A percentile compares a stretch with the other conserved stretches of the same genome.
Evolutionary conservation across 2,329 filamentous ascomycete genomes (phyloP).

Genomic region (Pezicula rhizophila): DNA sequence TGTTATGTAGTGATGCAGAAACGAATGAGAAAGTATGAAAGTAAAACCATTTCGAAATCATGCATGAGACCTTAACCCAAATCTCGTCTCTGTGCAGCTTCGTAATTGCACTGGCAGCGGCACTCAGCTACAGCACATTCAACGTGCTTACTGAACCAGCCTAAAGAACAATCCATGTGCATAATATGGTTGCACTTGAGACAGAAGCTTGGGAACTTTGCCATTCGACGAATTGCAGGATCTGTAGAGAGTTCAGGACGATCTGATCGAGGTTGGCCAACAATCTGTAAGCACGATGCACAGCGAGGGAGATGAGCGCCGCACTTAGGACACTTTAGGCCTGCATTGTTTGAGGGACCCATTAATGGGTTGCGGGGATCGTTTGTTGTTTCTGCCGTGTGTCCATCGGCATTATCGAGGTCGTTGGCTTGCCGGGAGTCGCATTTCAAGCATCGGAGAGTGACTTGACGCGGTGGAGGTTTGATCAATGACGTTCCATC

Average conservation of each 20-base stretch:
- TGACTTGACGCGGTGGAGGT: slow-evolving; percentile 62
- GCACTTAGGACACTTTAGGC: slow-evolving; percentile 61
- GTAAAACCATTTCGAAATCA: no score
- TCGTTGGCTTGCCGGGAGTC: slow-evolving; percentile 50
- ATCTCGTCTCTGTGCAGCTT: slow-evolving; percentile 2
- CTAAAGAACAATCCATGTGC: slow-evolving; percentile 60
- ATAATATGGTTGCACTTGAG: slow-evolving; percentile 62
- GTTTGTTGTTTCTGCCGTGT: slow-evolving; percentile 11
- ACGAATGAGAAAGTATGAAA: no score
- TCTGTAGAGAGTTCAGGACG: slow-evolving; percentile 46
- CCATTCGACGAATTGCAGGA: slow-evolving; percentile 37
- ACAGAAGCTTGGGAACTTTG: slow-evolving; percentile 63
- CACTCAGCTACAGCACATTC: slow-evolving; percentile 67
- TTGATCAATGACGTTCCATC: slow-evolving; percentile 58
- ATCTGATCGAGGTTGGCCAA: slow-evolving; percentile 58
- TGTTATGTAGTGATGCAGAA: no score
- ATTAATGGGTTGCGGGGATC: slow-evolving; percentile 48
- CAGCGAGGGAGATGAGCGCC: slow-evolving; percentile 62
- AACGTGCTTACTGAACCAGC: slow-evolving; percentile 59
- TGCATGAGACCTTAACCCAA: not conserved
- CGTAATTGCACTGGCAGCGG: slow-evolving; percentile 48
- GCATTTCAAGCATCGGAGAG: slow-evolving; percentile 73
- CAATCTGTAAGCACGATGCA: slow-evolving; percentile 61
- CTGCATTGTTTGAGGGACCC: slow-evolving; percentile 50
- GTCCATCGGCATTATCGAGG: slow-evolving; percentile 15